Base-by-base conservation (phyloP, 1,284 basidiomycete genomes). In the Sporisorium reilianum region DNA sequence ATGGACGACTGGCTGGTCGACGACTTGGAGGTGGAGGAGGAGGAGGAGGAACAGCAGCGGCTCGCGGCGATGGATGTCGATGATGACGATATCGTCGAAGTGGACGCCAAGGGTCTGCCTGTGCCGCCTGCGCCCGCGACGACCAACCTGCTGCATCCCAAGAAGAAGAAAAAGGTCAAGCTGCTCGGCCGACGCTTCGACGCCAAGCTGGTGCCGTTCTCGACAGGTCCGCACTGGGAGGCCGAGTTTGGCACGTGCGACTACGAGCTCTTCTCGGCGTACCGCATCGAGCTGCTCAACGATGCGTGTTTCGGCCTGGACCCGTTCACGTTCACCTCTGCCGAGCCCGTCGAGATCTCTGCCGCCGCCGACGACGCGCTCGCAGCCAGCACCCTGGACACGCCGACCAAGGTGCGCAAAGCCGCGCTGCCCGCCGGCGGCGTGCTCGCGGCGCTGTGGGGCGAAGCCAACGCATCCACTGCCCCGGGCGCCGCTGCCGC, bases 1-100 rank as follows among this genome's bases (percentile, higher is more conserved):
- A 80, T 83, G 80, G 79, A 81, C 51, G 82, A 83, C 40, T 84
- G 80, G 80, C 74, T 84, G 11, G 81, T 80, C 7, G 81, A 84
- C 49, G 82, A 84, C 44, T 45, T 83, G 22, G 82, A 84, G 55
- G 80, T 78, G 12, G 80, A 77, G n/a, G 78, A 79, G 22, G 78
- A 79, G 22, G 78, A 77, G 16, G 78, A 66, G 18, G 77, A 73
- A 23, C 64, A 57, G 18, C 61, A 54, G 18, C 52, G 50, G 16
- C 28, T 57, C 5, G 48, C 53, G 5, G 61, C 61, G 4, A 60
- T 55, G 50, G 56, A 66, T 9, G 53, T 64, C 10, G 80, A 76
- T 25, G 67, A 64, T 30, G 38, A 41, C 38, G 38, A 41, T 3
- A 20, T 76, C 28, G 48, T 80, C 26, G 79, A 76, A 50, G 64